Conservation (phyloP, 1,284 basidiomycete genomes). For the Caloboletus firmus region DNA sequence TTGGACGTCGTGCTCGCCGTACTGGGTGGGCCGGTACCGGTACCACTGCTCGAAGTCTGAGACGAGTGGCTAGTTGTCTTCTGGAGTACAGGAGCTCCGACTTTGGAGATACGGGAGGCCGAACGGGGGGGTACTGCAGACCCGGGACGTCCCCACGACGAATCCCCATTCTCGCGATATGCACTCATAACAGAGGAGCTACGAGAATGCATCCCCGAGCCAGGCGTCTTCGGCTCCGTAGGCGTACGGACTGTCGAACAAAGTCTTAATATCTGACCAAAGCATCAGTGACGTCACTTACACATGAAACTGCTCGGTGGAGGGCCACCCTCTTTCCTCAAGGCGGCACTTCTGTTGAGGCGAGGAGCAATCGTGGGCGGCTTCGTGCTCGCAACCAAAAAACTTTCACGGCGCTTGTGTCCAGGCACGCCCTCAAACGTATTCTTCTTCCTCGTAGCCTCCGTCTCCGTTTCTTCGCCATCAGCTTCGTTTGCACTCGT, state of each 20-base stretch:
- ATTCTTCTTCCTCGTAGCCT: conserved; percentile 27
- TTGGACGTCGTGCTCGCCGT: conserved; percentile 25
- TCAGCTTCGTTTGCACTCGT: conserved; percentile 31
- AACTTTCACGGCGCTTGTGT: conserved; percentile 73
- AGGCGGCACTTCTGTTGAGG: conserved; percentile 65
- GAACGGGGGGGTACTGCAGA: conserved; percentile 30
- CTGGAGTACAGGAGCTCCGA: conserved; percentile 3
- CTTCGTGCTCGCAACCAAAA: conserved; percentile 61
- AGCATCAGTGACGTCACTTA: conserved; percentile 35
- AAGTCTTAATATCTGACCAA: conserved; percentile 1
- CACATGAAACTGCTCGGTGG: conserved; percentile 68
- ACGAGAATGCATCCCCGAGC: conserved; percentile 39
- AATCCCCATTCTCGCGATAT: conserved; percentile 20
- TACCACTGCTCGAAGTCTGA: conserved; percentile 32
- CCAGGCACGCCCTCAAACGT: conserved; percentile 79
- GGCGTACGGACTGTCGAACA: conserved; percentile 42
- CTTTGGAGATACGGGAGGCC: conserved; percentile 26
- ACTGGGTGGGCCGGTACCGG: conserved; percentile 29
- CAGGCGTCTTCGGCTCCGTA: conserved; percentile 42
- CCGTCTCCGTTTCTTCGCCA: conserved; percentile 37
- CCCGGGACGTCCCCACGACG: conserved; percentile 19
- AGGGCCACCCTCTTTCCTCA: conserved; percentile 50
- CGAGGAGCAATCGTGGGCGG: conserved; percentile 65
- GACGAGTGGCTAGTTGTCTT: conserved; percentile 27
- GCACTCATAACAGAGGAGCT: conserved; percentile 40